phyloP scores from a whole-genome alignment of 805 yeast species.

The Millerago galiae region DNA sequence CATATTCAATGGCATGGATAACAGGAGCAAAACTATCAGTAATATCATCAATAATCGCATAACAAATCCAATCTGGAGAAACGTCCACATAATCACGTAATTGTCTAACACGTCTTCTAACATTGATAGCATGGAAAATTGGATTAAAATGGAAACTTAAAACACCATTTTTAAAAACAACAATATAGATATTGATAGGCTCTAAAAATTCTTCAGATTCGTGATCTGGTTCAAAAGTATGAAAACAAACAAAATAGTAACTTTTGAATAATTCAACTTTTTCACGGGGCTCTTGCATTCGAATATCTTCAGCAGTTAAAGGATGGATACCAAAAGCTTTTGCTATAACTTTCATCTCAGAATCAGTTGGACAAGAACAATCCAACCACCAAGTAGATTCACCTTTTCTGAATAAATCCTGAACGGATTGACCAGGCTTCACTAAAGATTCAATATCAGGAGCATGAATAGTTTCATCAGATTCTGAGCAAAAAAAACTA shows the following conservation, averaged over 20 bases:
- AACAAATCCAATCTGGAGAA: slow-evolving; percentile 76
- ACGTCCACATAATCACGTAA: slow-evolving; percentile 72
- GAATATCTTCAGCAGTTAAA: slow-evolving; percentile 92
- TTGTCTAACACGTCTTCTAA: slow-evolving; percentile 76
- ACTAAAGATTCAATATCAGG: slow-evolving; percentile 78
- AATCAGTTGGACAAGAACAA: slow-evolving; percentile 89
- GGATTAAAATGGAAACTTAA: slow-evolving; percentile 91
- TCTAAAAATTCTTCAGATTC: slow-evolving; percentile 81
- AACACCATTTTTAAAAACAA: slow-evolving; percentile 88
- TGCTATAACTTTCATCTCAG: slow-evolving; percentile 86
- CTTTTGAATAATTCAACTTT: slow-evolving; percentile 87
- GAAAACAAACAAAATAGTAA: slow-evolving; percentile 94
- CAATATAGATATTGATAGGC: slow-evolving; percentile 73
- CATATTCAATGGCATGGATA: slow-evolving; percentile 68
- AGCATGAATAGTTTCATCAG: slow-evolving; percentile 85
- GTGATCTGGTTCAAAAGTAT: slow-evolving; percentile 83
- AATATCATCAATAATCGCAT: slow-evolving; percentile 77
- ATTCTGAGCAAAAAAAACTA: slow-evolving; percentile 73
- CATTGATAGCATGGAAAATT: slow-evolving; percentile 90
- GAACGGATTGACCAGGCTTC: slow-evolving; percentile 55
- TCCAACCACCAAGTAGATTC: slow-evolving; percentile 95
- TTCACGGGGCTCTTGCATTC: slow-evolving; percentile 95
- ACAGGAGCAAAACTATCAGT: slow-evolving; percentile 83
- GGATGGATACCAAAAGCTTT: slow-evolving; percentile 98
- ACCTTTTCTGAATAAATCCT: slow-evolving; percentile 62